Percentiles rank a stretch among this genome's conserved stretches.
These are phyloP conservation scores for Linderniella brevidens DNA, from an alignment of 257 asterid species.

Conservation along the genomic window DNA sequence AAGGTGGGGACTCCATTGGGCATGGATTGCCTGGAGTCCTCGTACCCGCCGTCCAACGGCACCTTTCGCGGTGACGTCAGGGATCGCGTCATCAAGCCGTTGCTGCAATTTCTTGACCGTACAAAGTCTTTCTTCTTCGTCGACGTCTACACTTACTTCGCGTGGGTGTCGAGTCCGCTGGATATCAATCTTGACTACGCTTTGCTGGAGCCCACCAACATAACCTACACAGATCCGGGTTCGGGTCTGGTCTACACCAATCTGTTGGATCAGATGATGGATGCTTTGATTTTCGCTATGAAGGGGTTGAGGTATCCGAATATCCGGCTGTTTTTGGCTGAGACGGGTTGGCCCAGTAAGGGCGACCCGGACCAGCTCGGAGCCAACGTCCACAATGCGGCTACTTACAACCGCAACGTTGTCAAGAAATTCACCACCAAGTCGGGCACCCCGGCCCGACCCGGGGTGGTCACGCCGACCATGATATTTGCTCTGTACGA, in stretches of 20 bases:
- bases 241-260: slow-evolving; percentile 49
- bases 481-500: slow-evolving; percentile 65
- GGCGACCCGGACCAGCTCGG: slow-evolving; percentile 68
- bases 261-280: slow-evolving; percentile 76
- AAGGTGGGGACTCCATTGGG: slow-evolving; percentile 84
- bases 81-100: slow-evolving; percentile 36
- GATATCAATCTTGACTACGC: slow-evolving; percentile 60
- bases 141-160: slow-evolving; percentile 71
- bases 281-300: slow-evolving; percentile 58
- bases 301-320: slow-evolving; percentile 50
- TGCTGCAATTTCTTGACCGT: slow-evolving; percentile 40
- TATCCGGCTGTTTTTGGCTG: slow-evolving; percentile 55
- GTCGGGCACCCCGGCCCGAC: slow-evolving; percentile 72
- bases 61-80: slow-evolving; percentile 48
- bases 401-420: slow-evolving; percentile 67
- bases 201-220: slow-evolving; percentile 29
- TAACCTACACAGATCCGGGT: slow-evolving; percentile 48
- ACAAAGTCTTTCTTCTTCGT: slow-evolving; percentile 74
- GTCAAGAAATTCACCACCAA: slow-evolving; percentile 34
- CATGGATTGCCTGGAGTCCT: slow-evolving; percentile 55
- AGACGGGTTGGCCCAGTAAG: slow-evolving; percentile 90
- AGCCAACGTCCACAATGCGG: slow-evolving; percentile 54
- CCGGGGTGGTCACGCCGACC: slow-evolving; percentile 36
- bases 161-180: slow-evolving; percentile 48
- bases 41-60: slow-evolving; percentile 76